Conservation (phyloP, 768 basidiomycete genomes). For the Tephrocybe sp. region DNA sequence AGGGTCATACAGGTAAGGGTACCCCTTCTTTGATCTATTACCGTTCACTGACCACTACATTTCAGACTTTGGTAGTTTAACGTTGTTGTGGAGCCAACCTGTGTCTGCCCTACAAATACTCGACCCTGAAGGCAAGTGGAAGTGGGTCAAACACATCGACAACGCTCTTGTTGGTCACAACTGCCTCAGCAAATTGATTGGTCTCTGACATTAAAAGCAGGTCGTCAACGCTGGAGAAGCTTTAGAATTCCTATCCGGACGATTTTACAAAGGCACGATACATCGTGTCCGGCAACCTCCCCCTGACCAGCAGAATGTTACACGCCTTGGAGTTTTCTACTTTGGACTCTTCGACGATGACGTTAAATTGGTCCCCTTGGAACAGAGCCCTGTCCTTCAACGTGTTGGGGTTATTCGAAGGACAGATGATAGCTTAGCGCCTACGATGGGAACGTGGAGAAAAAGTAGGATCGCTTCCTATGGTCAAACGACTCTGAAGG, state of each 20-base stretch:
- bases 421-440: conserved; percentile 33
- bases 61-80: conserved; percentile 41
- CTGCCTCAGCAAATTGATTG: neutral
- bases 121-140: conserved; percentile 38
- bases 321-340: conserved; percentile 47
- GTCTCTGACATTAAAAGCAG: conserved; percentile 12
- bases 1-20: conserved; percentile 43
- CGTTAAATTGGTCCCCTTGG: conserved; percentile 35
- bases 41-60: neutral
- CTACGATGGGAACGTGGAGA: conserved; percentile 40
- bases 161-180: conserved; percentile 36
- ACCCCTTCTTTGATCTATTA: neutral
- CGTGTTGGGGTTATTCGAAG: conserved; percentile 30
- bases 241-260: conserved; percentile 45
- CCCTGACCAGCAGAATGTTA: conserved; percentile 35
- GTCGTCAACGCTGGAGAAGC: conserved; percentile 47
- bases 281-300: conserved; percentile 51
- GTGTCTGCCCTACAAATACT: conserved; percentile 45
- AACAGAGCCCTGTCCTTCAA: conserved; percentile 41
- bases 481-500: conserved; percentile 31
- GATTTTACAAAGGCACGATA: conserved; percentile 46
- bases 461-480: conserved; percentile 38
- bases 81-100: conserved; percentile 48
- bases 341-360: conserved; percentile 44
- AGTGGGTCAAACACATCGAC: conserved; percentile 46